Conservation (phyloP, 2,329 filamentous ascomycete species). For the Colletotrichum neosansevieriae region DNA sequence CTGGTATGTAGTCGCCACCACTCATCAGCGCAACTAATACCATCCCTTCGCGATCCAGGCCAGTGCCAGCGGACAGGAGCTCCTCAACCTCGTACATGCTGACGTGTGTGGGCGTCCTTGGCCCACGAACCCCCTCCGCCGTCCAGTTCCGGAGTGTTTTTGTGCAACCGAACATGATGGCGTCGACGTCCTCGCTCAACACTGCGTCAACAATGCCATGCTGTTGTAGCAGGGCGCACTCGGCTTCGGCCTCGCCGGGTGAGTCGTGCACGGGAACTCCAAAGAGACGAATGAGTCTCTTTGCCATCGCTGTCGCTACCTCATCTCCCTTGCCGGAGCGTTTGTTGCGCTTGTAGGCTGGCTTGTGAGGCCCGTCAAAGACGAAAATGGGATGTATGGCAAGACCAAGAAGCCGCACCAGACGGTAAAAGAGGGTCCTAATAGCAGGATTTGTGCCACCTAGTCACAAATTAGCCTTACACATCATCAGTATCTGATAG, state of each 20-base stretch:
- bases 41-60: conserved; percentile 88
- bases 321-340: conserved; percentile 73
- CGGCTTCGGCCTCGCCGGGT: conserved; percentile 94
- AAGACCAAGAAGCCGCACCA: conserved; percentile 79
- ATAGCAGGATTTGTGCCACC: conserved; percentile 91
- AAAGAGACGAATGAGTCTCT: conserved; percentile 85
- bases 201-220: conserved; percentile 91
- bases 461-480: conserved; percentile 43
- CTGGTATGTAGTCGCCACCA: conserved; percentile 92
- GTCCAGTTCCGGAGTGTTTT: conserved; percentile 86
- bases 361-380: conserved; percentile 89
- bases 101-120: conserved; percentile 84
- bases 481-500: not conserved
- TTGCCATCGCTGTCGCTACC: conserved; percentile 80
- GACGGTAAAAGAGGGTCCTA: conserved; percentile 91
- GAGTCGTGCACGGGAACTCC: conserved; percentile 87
- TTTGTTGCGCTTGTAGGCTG: conserved; percentile 89
- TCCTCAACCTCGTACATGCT: conserved; percentile 79
- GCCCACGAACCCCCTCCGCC: conserved; percentile 72
- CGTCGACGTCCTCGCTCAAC: conserved; percentile 95
- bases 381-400: conserved; percentile 91
- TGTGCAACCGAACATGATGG: conserved; percentile 94
- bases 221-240: conserved; percentile 88
- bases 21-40: conserved; percentile 94
- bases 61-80: conserved; percentile 56